Evolutionary conservation across 2,329 filamentous ascomycete species (phyloP).

Genomic region (Neopestalotiopsis clavispora): DNA sequence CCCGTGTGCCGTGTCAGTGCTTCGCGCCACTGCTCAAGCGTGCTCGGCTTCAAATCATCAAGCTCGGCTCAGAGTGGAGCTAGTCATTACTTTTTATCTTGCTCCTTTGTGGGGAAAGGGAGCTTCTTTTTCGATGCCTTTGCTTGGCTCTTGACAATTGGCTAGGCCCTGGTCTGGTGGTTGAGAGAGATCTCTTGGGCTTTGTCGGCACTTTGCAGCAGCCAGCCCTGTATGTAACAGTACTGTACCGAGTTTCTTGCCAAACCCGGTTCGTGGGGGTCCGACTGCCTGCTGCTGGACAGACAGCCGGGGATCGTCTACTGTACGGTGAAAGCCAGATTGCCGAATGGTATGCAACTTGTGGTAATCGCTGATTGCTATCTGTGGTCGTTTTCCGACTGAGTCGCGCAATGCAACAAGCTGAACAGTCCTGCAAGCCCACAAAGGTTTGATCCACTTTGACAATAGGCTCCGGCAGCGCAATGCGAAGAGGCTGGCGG

Average conservation of each 20-base stretch:
- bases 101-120: conserved; percentile 5
- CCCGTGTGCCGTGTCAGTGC: neutral
- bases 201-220: neutral
- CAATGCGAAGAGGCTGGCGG: neutral
- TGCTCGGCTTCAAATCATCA: conserved; percentile 8
- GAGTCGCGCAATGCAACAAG: neutral
- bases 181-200: neutral
- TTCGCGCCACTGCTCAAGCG: neutral
- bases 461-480: neutral
- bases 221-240: no score
- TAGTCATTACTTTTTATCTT: neutral
- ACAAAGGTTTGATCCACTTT: neutral
- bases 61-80: conserved; percentile 20
- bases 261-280: neutral
- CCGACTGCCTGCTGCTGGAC: neutral
- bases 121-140: neutral
- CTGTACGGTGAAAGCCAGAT: neutral
- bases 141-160: neutral
- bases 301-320: neutral
- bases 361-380: neutral
- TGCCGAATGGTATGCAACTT: conserved; percentile 6
- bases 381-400: conserved; percentile 7
- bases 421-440: neutral
- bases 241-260: neutral
- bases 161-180: neutral